Conservation (phyloP, 352 stramenopile species). For the Phytophthora foliorum region DNA sequence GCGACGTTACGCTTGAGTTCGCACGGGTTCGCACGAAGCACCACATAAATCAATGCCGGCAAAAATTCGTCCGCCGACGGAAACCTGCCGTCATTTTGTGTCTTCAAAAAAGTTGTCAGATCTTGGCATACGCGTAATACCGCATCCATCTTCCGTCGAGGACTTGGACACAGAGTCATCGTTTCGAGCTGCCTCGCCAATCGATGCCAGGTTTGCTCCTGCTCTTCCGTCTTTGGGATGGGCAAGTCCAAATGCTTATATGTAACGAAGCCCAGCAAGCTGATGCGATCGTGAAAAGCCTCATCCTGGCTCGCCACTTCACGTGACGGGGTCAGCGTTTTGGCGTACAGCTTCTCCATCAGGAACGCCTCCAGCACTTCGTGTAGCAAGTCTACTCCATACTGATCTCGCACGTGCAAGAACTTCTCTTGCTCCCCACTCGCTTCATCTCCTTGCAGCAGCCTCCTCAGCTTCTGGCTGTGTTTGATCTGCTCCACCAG, state of each 20-base stretch:
- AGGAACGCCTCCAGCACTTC: conserved; percentile 91
- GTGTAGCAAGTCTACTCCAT: conserved; percentile 59
- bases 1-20: conserved; percentile 89
- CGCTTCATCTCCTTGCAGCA: conserved; percentile 37
- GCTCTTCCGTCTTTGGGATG: conserved; percentile 41
- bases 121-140: conserved; percentile 80
- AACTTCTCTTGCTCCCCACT: conserved; percentile 20
- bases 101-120: conserved; percentile 73
- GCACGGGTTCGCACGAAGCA: conserved; percentile 87
- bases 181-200: conserved; percentile 58
- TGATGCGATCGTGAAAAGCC: conserved; percentile 67
- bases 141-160: conserved; percentile 88
- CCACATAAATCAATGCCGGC: conserved; percentile 91
- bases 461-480: conserved; percentile 32
- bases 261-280: conserved; percentile 80
- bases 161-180: conserved; percentile 62
- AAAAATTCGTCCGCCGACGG: conserved; percentile 94
- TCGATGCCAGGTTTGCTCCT: conserved; percentile 47
- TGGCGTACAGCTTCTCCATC: conserved; percentile 90
- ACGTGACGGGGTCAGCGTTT: conserved; percentile 67
- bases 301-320: conserved; percentile 61
- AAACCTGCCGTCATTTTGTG: conserved; percentile 53
- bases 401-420: conserved; percentile 44
- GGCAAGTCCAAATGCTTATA: conserved; percentile 91
- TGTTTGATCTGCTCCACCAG: conserved; percentile 70